phyloP scores from a whole-genome alignment of 2,329 filamentous ascomycete species.

The Pseudogymnoascus sp. region DNA sequence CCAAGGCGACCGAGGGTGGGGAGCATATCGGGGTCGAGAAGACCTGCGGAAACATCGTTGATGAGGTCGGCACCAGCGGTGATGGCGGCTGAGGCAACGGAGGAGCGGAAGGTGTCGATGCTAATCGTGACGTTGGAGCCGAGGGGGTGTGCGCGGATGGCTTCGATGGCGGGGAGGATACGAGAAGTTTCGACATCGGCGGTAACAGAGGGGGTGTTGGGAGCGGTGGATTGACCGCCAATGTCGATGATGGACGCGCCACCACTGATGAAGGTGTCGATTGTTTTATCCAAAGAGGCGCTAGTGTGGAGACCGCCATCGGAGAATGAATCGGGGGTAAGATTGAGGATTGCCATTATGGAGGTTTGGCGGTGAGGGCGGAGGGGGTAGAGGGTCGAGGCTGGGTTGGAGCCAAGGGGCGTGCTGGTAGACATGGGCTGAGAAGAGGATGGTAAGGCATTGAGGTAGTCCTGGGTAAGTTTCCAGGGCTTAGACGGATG shows the following conservation, averaged over 20 bases:
- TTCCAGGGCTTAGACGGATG: constrained; percentile 51
- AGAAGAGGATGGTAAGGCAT: constrained; percentile 45
- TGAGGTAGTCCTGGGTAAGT: constrained; percentile 53
- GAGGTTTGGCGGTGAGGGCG: constrained; percentile 53
- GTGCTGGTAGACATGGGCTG: constrained; percentile 52
- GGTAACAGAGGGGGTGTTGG: constrained; percentile 61
- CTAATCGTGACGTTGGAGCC: constrained; percentile 64
- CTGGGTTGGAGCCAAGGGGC: constrained; percentile 38
- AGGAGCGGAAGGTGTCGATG: constrained; percentile 85
- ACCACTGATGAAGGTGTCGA: constrained; percentile 53
- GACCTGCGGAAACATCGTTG: constrained; percentile 86
- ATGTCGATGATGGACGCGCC: constrained; percentile 86
- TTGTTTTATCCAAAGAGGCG: constrained; percentile 48
- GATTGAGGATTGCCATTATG: constrained; percentile 90
- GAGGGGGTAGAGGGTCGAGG: constrained; percentile 51
- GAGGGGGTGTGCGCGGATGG: constrained; percentile 62
- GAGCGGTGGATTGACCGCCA: constrained; percentile 88
- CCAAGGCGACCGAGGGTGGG: constrained; percentile 68
- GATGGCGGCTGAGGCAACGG: constrained; percentile 70
- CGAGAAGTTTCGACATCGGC: constrained; percentile 68
- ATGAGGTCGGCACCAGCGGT: constrained; percentile 80
- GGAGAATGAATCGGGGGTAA: constrained; percentile 95
- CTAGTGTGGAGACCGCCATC: constrained; percentile 66
- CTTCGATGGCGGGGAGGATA: constrained; percentile 69
- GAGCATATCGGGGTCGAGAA: constrained; percentile 75